phyloP scores from a whole-genome alignment of 2,329 filamentous ascomycete genomes.

The Madurella mycetomatis region DNA sequence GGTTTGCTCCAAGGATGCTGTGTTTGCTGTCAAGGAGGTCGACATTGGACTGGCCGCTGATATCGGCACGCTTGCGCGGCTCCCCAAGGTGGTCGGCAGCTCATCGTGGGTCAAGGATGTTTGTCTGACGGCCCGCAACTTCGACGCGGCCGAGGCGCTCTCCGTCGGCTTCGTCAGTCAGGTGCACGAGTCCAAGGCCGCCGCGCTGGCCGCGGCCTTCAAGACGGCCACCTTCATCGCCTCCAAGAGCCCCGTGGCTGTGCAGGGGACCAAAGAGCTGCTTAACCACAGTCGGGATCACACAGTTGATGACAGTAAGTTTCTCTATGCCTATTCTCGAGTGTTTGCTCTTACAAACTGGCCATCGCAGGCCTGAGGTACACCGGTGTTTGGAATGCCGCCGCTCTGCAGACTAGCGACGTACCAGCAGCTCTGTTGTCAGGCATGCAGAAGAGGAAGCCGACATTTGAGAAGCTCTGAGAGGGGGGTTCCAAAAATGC shows the following conservation, averaged over 20 bases:
- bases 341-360: slow-evolving; percentile 3
- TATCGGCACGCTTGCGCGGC: slow-evolving; percentile 67
- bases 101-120: slow-evolving; percentile 78
- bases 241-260: slow-evolving; percentile 80
- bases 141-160: slow-evolving; percentile 63
- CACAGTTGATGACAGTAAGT: slow-evolving; percentile 67
- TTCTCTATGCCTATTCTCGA: slow-evolving; percentile 2
- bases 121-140: slow-evolving; percentile 65
- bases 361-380: slow-evolving; percentile 62
- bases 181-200: slow-evolving; percentile 59
- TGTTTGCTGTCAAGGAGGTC: slow-evolving; percentile 73
- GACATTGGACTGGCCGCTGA: slow-evolving; percentile 78
- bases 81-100: slow-evolving; percentile 69
- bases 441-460: slow-evolving; percentile 71
- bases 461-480: slow-evolving; percentile 80
- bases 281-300: slow-evolving; percentile 79
- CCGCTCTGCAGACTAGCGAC: slow-evolving; percentile 76
- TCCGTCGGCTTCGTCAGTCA: slow-evolving; percentile 65
- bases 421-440: slow-evolving; percentile 69
- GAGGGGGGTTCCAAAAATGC: not conserved
- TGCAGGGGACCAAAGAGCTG: slow-evolving; percentile 82
- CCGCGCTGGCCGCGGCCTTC: slow-evolving; percentile 58
- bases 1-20: slow-evolving; percentile 54
- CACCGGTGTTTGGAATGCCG: slow-evolving; percentile 82
- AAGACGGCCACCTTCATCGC: slow-evolving; percentile 63